Base-by-base conservation (phyloP, 2,329 filamentous ascomycete species). In the Bipolaris zeicola region DNA sequence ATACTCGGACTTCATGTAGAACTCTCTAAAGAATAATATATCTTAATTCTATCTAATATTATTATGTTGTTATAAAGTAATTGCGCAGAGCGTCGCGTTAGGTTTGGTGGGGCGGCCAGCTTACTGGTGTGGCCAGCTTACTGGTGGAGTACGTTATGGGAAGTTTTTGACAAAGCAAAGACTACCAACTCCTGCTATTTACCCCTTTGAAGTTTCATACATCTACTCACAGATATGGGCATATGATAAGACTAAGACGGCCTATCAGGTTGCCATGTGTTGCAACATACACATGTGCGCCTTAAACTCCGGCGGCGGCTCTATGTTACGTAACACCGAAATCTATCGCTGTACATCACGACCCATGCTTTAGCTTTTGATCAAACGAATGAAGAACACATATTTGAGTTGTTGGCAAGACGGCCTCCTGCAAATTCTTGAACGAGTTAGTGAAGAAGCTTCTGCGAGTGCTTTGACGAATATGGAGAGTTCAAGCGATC, bases 401-500 rank as follows among this genome's bases (percentile, higher is more conserved):
- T 14, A 38, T 18, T 22, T n/a, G 8, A 2, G 14, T 33, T 50
- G 37, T 26, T 50, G 46, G 38, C 31, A 42, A 36, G 18, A 50
- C 22, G 33, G 14, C 28, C 24, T 36, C 8, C 43, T 44, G 39
- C 33, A 33, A 33, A 33, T 38, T n/a, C 22, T 47, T 18, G 11
- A 36, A 50, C n/a, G 14, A 28, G 51, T 42, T 34, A 53, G 36
- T 6, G 20, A 36, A 43, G 22, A 38, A 11, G 13, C 16, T 18
- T 26, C 24, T 11, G 47, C 34, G 38, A 20, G 13, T 41, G 43
- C 26, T 26, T 54, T 55, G 34, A 43, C 46, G 6, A 36, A 26
- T n/a, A 41, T 37, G 38, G 41, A 54, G 34, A 28, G 38, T 54
- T 38, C 20, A 38, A 37, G 20, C 45, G 53, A 44, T 57, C 54